Percentiles rank a stretch among this genome's conserved stretches.
These are phyloP conservation scores for Gillenia trifoliata DNA, from an alignment of 306 rosid species.

Conservation along the genomic window DNA sequence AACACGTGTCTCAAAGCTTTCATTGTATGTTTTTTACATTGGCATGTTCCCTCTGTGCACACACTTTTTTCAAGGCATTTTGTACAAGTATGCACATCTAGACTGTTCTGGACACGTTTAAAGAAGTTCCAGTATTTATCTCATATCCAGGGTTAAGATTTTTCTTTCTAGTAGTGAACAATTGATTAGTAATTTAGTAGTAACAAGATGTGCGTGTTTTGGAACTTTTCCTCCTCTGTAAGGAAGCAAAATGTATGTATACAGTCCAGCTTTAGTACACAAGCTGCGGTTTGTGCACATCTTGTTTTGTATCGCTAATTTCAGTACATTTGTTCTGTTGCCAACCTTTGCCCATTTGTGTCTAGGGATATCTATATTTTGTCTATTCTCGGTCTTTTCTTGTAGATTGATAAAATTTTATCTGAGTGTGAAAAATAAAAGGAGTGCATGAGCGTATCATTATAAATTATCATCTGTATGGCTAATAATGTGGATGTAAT, in stretches of 20 bases:
- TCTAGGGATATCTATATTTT: neutral
- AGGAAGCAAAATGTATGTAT: neutral
- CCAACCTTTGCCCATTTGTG: neutral
- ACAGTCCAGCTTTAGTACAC: too few species aligned
- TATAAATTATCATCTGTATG: conserved; percentile 1
- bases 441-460: neutral
- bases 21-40: neutral
- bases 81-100: neutral
- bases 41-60: neutral
- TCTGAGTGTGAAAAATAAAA: neutral
- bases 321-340: neutral
- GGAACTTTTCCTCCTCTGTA: neutral
- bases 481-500: neutral
- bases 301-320: neutral
- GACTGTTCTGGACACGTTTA: neutral
- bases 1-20: neutral
- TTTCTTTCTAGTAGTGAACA: neutral
- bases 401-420: neutral
- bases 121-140: neutral
- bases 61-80: neutral
- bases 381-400: neutral
- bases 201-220: neutral
- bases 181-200: neutral
- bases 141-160: neutral
- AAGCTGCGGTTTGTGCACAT: neutral